These are phyloP conservation scores for Fusarium sp. DNA, from an alignment of 2,329 filamentous ascomycete species.

Conservation along the genomic window DNA sequence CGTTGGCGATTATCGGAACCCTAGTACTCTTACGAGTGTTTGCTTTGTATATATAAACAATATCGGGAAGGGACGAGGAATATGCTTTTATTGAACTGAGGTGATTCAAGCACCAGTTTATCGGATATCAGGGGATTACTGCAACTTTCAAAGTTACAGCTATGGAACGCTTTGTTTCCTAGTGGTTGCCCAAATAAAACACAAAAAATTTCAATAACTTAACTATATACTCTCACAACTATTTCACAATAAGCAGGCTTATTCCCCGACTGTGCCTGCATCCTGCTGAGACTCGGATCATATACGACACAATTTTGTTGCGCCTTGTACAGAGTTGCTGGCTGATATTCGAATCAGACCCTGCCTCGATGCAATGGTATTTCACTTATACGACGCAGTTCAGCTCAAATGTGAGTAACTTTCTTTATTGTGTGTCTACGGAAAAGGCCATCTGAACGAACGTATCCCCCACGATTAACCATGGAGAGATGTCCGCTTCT, in stretches of 20 bases:
- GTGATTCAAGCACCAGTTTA: constrained; percentile 29
- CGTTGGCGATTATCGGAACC: constrained; percentile 46
- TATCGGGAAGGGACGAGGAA: constrained; percentile 39
- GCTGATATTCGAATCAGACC: not conserved
- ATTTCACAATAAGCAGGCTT: not conserved
- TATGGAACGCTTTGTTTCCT: constrained; percentile 18
- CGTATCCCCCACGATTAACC: not conserved
- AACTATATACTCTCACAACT: not conserved
- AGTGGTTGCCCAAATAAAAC: constrained; percentile 27
- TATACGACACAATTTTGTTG: not conserved
- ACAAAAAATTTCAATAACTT: constrained; percentile 26
- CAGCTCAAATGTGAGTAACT: not conserved
- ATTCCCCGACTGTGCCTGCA: too few species aligned
- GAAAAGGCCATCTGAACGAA: constrained; percentile 5
- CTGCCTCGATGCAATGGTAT: not conserved
- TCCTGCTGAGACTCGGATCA: too few species aligned
- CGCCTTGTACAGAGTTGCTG: not conserved
- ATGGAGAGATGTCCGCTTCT: not conserved
- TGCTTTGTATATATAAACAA: constrained; percentile 48
- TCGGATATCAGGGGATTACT: constrained; percentile 31
- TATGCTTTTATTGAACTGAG: constrained; percentile 37
- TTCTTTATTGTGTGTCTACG: constrained; percentile 22
- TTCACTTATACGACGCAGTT: not conserved
- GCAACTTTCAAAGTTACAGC: constrained; percentile 8
- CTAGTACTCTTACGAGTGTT: constrained; percentile 44